Conservation (phyloP, 805 yeast genomes). For the Metschnikowia chrysomelidarum region DNA sequence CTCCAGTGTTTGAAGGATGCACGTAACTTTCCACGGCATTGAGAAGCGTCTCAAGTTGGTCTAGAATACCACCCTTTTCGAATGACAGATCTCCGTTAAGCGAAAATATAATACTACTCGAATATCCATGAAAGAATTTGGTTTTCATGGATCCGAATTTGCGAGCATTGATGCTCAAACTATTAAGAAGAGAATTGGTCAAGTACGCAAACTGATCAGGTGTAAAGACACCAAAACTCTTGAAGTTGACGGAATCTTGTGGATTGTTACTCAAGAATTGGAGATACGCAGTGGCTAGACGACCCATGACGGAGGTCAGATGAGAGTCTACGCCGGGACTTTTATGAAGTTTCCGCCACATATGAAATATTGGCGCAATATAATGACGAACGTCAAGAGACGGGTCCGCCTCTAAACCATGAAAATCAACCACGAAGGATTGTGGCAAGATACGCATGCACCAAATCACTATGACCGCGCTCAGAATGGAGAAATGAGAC, state of each 20-base stretch:
- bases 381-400: slow-evolving; percentile 49
- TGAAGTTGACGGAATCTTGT: slow-evolving; percentile 27
- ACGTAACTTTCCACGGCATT: slow-evolving; percentile 75
- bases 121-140: slow-evolving; percentile 42
- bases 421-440: slow-evolving; percentile 24
- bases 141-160: slow-evolving; percentile 45
- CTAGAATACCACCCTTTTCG: slow-evolving; percentile 47
- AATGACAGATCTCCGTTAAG: slow-evolving; percentile 49
- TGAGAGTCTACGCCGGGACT: slow-evolving; percentile 58
- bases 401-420: slow-evolving; percentile 24
- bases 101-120: slow-evolving; percentile 55
- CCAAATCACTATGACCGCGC: slow-evolving; percentile 50
- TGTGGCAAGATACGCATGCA: slow-evolving; percentile 57
- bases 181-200: slow-evolving; percentile 51
- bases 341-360: slow-evolving; percentile 61
- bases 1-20: slow-evolving; percentile 91
- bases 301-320: slow-evolving; percentile 62
- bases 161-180: slow-evolving; percentile 46
- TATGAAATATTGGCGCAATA: slow-evolving; percentile 64
- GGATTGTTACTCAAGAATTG: slow-evolving; percentile 22
- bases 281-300: slow-evolving; percentile 51
- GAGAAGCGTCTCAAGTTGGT: slow-evolving; percentile 52
- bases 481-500: slow-evolving; percentile 51
- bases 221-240: slow-evolving; percentile 62
- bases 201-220: slow-evolving; percentile 58